Conservation (phyloP, 2,329 filamentous ascomycete genomes). For the Venturia carpophila region DNA sequence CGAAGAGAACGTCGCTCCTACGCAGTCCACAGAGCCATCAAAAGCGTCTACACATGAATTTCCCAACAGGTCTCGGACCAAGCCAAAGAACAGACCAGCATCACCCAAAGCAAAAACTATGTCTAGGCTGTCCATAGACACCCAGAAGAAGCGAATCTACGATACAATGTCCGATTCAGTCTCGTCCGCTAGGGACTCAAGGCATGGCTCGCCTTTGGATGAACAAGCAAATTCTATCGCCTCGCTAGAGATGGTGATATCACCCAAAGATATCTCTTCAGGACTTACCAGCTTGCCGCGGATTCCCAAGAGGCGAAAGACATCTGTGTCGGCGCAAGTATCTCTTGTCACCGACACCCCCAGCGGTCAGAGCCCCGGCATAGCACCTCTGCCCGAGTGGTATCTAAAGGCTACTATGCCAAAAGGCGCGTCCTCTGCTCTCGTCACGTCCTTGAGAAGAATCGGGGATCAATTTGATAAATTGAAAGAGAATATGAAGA, state of each 20-base stretch:
- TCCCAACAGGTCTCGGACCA: not conserved
- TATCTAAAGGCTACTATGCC: not conserved
- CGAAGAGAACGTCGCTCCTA: not conserved
- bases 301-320: not conserved
- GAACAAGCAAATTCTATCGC: not conserved
- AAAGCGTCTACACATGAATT: not conserved
- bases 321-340: not conserved
- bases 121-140: not conserved
- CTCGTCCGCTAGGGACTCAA: not conserved
- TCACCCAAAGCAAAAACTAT: not conserved
- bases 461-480: not conserved
- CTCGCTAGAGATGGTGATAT: not conserved
- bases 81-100: not conserved
- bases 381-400: conserved; percentile 11
- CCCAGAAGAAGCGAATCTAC: not conserved
- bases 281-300: not conserved
- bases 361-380: not conserved
- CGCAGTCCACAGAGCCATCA: not conserved
- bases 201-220: not conserved
- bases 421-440: not conserved
- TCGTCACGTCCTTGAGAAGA: not conserved
- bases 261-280: not conserved
- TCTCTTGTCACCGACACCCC: not conserved
- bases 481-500: not conserved
- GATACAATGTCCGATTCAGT: not conserved